phyloP scores from a whole-genome alignment of 108 stramenopile genomes.

The Stephanodiscus triporus region DNA sequence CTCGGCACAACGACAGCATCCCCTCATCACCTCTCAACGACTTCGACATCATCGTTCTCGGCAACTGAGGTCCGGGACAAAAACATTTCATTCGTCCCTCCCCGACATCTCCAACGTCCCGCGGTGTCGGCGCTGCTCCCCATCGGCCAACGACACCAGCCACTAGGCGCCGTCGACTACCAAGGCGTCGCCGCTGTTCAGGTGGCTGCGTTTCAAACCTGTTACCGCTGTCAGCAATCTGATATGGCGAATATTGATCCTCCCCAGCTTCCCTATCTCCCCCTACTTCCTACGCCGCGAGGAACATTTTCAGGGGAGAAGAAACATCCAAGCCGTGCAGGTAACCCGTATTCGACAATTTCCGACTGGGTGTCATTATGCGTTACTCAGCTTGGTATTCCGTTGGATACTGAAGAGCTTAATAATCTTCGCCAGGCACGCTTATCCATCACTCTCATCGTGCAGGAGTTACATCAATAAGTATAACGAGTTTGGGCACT shows the following conservation, averaged over 20 bases:
- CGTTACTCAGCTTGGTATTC: conserved; percentile 4
- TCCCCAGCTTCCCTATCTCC: neutral
- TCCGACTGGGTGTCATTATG: conserved; percentile 18
- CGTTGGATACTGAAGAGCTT: conserved; percentile 4
- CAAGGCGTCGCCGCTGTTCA: too few relatives aligned
- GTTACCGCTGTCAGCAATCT: neutral
- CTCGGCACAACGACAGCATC: too few relatives aligned
- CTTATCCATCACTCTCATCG: neutral
- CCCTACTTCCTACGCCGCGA: neutral
- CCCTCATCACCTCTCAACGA: too few relatives aligned
- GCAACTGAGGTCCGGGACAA: too few relatives aligned
- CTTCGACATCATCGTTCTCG: too few relatives aligned
- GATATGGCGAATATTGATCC: neutral
- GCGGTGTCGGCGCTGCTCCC: too few relatives aligned
- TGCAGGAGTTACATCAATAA: conserved; percentile 7
- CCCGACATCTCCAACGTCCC: too few relatives aligned
- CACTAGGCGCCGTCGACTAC: too few relatives aligned
- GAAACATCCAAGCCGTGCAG: conserved; percentile 19
- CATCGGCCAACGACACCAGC: too few relatives aligned
- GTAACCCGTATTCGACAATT: conserved; percentile 29
- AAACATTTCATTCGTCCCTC: too few relatives aligned
- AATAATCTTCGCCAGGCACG: neutral
- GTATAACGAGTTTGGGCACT: conserved; percentile 4
- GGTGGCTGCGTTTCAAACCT: too few relatives aligned
- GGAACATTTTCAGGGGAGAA: conserved; percentile 5